A percentile compares a stretch with the other conserved stretches of the same genome.
Evolutionary conservation across 441 rosid genomes (phyloP).

Genomic region (Mallotus repandus): DNA sequence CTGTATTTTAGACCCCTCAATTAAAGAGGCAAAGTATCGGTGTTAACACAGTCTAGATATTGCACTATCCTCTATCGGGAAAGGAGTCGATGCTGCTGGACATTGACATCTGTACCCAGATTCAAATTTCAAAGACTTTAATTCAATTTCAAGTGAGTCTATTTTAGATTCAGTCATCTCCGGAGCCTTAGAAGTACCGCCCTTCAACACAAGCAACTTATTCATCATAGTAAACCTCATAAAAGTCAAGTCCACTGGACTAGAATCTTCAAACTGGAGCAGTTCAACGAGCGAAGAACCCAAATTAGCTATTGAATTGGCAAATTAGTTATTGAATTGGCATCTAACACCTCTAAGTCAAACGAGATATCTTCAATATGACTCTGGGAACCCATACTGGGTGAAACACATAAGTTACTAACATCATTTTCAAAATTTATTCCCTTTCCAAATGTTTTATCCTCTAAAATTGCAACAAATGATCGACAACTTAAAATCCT

Average conservation of each 20-base stretch:
- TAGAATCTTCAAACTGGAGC: conserved; percentile 64
- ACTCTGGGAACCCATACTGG: conserved; percentile 53
- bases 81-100: conserved; percentile 38
- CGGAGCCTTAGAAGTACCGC: conserved; percentile 61
- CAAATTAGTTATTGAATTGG: too few species aligned
- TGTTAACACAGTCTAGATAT: too few species aligned
- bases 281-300: conserved; percentile 61
- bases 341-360: conserved; percentile 74
- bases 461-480: conserved; percentile 60
- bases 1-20: too few species aligned
- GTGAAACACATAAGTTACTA: conserved; percentile 64
- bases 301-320: conserved; percentile 49
- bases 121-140: conserved; percentile 48
- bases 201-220: conserved; percentile 66
- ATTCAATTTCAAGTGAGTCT: conserved; percentile 82
- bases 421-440: conserved; percentile 44
- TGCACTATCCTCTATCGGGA: conserved; percentile 28
- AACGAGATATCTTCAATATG: conserved; percentile 51
- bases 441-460: conserved; percentile 58
- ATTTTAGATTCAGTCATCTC: conserved; percentile 87
- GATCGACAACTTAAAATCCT: conserved; percentile 4
- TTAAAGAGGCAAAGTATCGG: too few species aligned
- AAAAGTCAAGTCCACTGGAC: conserved; percentile 58
- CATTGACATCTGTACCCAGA: conserved; percentile 33
- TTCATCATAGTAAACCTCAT: conserved; percentile 50